phyloP scores from a whole-genome alignment of 1,139 yeast species.

The Suhomyces bribrorum region DNA sequence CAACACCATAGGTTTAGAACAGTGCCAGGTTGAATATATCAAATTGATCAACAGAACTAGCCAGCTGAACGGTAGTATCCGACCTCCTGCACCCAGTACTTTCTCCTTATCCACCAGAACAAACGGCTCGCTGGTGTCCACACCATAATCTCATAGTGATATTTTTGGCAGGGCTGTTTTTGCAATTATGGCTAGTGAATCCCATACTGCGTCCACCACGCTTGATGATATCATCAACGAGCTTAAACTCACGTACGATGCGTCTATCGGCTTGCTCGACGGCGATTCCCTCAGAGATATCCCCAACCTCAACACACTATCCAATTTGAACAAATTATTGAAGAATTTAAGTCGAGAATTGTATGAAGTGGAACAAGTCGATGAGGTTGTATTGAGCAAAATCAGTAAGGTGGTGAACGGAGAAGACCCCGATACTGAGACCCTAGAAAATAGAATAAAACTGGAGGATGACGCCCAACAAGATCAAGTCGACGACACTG shows the following conservation, averaged over 20 bases:
- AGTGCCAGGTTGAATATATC: neutral
- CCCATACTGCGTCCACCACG: slow-evolving; percentile 38
- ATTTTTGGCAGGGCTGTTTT: no score
- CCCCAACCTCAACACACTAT: slow-evolving; percentile 49
- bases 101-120: neutral
- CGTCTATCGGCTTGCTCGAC: slow-evolving; percentile 58
- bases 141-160: no score
- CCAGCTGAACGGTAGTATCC: neutral
- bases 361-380: slow-evolving; percentile 47
- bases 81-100: no score
- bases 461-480: slow-evolving; percentile 14
- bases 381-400: slow-evolving; percentile 36
- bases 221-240: slow-evolving; percentile 55
- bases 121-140: no score
- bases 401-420: slow-evolving; percentile 20
- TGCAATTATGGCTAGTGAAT: slow-evolving; percentile 6
- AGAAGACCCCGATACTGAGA: slow-evolving; percentile 14
- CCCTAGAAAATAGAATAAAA: slow-evolving; percentile 15
- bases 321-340: slow-evolving; percentile 48
- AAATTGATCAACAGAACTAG: neutral
- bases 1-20: neutral
- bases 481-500: slow-evolving; percentile 12
- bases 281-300: slow-evolving; percentile 55
- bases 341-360: slow-evolving; percentile 52
- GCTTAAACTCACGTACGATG: slow-evolving; percentile 56